phyloP scores from a whole-genome alignment of 176 grass and related monocot genomes.

The Carex myosuroides region DNA sequence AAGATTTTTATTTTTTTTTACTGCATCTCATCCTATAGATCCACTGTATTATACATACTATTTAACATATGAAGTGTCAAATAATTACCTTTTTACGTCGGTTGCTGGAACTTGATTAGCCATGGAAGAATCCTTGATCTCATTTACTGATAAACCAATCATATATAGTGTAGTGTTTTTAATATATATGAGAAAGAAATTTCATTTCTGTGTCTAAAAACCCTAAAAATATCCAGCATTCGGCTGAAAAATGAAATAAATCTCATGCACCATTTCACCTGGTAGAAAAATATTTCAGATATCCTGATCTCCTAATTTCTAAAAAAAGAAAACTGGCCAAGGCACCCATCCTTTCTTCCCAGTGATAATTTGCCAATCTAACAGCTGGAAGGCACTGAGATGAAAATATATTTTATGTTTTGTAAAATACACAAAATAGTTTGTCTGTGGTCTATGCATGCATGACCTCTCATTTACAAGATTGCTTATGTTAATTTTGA shows the following conservation, averaged over 20 bases:
- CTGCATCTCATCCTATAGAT: neutral
- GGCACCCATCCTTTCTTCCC: neutral
- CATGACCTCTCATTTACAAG: neutral
- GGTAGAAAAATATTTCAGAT: neutral
- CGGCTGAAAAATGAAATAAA: neutral
- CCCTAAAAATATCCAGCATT: neutral
- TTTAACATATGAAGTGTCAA: constrained; percentile 17
- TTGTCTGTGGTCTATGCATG: neutral
- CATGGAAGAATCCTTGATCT: constrained; percentile 38
- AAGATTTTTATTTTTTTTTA: neutral
- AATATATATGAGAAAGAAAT: constrained; percentile 5
- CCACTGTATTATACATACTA: constrained; percentile 12
- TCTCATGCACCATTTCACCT: neutral
- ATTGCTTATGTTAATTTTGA: neutral
- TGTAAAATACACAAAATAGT: neutral
- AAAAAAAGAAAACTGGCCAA: neutral
- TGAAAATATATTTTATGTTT: neutral
- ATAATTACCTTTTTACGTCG: constrained; percentile 61
- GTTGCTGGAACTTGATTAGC: constrained; percentile 28
- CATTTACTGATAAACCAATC: constrained; percentile 35
- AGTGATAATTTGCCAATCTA: neutral
- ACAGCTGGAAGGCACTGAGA: neutral
- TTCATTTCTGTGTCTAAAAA: neutral
- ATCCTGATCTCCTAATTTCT: neutral
- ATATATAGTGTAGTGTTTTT: constrained; percentile 27